Evolutionary conservation across 768 basidiomycete genomes (phyloP), one percentile per base, ranked within the genome.

Genomic region (Termitomyces heimii): DNA sequence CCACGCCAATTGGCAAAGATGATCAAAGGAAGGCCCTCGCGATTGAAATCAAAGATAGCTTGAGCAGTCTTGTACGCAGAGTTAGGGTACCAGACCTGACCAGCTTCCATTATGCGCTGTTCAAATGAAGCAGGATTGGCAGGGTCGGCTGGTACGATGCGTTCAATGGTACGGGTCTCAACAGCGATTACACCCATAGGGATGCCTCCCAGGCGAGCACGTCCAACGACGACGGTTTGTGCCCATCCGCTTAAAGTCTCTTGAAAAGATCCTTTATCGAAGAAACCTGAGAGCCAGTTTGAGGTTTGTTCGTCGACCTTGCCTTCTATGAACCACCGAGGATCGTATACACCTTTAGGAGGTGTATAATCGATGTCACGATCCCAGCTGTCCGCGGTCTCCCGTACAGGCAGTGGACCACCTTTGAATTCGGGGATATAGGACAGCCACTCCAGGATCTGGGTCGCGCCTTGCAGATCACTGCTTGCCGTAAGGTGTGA

Each of bases 1-100:
- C 97, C 97, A 77, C 97, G 91, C 94, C 97, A 98, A 78, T 99
- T 99, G 54, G 97, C 97, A 67, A 99, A 98, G 72, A 99, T 95
- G 71, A 98, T 95, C 58, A 99, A 80, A 4, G 97, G 97, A 14
- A 99, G 78, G 24, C 92, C 93, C 73, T 99, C 97, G 43, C 97
- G 88, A 74, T 96, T 90, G 78, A 98, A 92, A 75, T 99, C 97
- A 72, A 94, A 94, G 77, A 98, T 98, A 16, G 97, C 96, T 67
- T 98, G 97, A 8, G 95, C 97, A 8, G 97, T 99, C 82, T 99
- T 99, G 79, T 97, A 95, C 6, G 97, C 95, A 5, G 94, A 96
- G 73, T 99, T 98, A 35, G 97, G 97, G 71, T 98, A 98, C 97
- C 97, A 99, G 26, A 98, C 97, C 73, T 96, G 94, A 63, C 97